Base-by-base conservation (phyloP, 768 basidiomycete genomes). In the Lactarius sp. region DNA sequence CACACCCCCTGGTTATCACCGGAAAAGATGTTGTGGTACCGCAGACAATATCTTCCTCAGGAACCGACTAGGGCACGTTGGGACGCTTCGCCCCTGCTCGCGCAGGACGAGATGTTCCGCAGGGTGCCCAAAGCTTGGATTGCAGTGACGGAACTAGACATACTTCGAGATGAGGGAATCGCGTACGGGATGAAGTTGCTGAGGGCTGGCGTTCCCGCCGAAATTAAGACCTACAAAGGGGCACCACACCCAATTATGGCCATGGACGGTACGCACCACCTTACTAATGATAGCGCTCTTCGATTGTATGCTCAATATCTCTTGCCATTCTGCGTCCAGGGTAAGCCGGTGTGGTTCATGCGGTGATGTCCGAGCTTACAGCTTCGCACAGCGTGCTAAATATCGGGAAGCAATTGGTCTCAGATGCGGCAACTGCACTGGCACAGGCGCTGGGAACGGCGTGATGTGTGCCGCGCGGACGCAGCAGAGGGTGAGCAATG, bases 241-340 rank as follows among this genome's bases (percentile, higher is more conserved):
- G 85, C 83, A 4, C 88, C 88, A 34, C 87, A 90, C 75, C 86
- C 82, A 1, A 82, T 87, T 49, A 83, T 90, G 81, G 84, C 83
- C 6, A 87, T 89, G 86, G 87, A 88, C 62, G 85, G 85, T 85
- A 64, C 65, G 84, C 69, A 60, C 59, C 54, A 34, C 50, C 54
- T 51, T 10, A n/a, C 14, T 6, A 34, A 41, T 50, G 34, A 14
- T 36, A 12, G 34, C 18, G 46, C 39, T 47, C n/a, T 33, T 49
- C 33, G 37, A 53, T 44, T 36, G 22, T 50, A n/a, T 47, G 54
- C 61, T 66, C 56, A 58, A 44, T 46, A 33, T 22, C 12, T 42
- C 16, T 46, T 60, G 36, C 22, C 36, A 33, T 49, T 55, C 47
- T 66, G 51, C 52, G 10, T 56, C 54, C 22, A 61, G 59, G 71